These are phyloP conservation scores for Tulasnella sp. DNA, from an alignment of 768 basidiomycete genomes.

Conservation along the genomic window DNA sequence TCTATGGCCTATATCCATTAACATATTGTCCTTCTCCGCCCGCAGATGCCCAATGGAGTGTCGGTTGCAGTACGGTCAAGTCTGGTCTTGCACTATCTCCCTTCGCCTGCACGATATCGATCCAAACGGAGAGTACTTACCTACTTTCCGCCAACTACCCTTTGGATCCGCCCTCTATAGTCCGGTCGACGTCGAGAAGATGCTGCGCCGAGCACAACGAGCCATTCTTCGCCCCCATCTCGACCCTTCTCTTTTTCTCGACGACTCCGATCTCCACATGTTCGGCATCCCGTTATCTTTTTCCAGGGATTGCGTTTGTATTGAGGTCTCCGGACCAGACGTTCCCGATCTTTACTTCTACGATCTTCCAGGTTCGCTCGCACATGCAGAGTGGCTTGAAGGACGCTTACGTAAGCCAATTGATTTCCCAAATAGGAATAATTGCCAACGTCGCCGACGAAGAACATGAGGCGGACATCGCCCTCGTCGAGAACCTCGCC, in stretches of 20 bases:
- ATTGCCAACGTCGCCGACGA: slow-evolving; percentile 13
- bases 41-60: slow-evolving; percentile 31
- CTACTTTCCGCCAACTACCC: slow-evolving; percentile 13
- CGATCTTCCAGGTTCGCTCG: slow-evolving; percentile 42
- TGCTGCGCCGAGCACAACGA: slow-evolving; percentile 18
- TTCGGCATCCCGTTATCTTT: slow-evolving; percentile 25
- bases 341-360: slow-evolving; percentile 55
- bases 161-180: slow-evolving; percentile 12
- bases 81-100: slow-evolving; percentile 27
- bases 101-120: slow-evolving; percentile 25
- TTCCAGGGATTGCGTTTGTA: slow-evolving; percentile 43
- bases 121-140: background rate
- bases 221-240: slow-evolving; percentile 17
- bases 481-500: slow-evolving; percentile 9
- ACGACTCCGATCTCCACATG: slow-evolving; percentile 5
- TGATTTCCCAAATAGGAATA: slow-evolving; percentile 4
- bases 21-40: background rate
- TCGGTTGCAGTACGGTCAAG: slow-evolving; percentile 17
- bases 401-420: background rate
- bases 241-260: background rate
- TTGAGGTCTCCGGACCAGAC: slow-evolving; percentile 47
- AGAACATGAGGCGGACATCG: slow-evolving; percentile 8
- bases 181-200: slow-evolving; percentile 14
- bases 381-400: too few relatives aligned
- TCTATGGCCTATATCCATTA: background rate